Evolutionary conservation across 305 asterid genomes (phyloP), one percentile per base, ranked within the genome.

Genomic region (Solanum hybrid): DNA sequence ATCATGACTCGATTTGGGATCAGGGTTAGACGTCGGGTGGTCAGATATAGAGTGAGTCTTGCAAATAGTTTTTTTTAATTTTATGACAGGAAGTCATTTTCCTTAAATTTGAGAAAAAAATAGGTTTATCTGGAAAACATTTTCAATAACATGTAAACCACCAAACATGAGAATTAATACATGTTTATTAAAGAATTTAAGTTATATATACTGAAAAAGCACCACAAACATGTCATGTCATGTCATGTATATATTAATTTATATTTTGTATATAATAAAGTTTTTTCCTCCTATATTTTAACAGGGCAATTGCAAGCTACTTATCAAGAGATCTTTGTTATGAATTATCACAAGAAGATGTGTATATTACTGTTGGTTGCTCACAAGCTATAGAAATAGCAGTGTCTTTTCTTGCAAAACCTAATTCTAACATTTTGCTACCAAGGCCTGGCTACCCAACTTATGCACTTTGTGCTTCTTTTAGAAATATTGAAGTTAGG

Each of bases 391-490:
- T 79, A 37, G 86, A 79, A 11, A 79, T 79, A 12, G 33, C 86
- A 37, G 33, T 80, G 31, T 80, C 64, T 37, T 37, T 80, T 80
- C 86, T 37, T 80, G 34, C 86, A 37, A 24, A 24, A 37, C 64
- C 64, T 11, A 37, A 80, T 37, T 80, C 12, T 86, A 96, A 96
- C 78, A 91, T 96, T 57, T 90, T 96, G 51, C 74, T 96, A 39
- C 98, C 98, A 26, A 91, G 94, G 61, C 97, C 98, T 10, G 98
- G 97, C 35, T 95, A 91, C 91, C 97, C 98, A 33, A 71, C 92
- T 9, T 95, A 96, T 64, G 98, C 94, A 89, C 94, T 95, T n/a
- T 92, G 93, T n/a, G 96, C 97, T 8, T 86, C 90, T 36, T 95
- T 92, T 76, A 92, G 95, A 91, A 89, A 93, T 89, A 93, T 95